Conservation (phyloP, 1,284 basidiomycete genomes). For the Veloboletus limbatus region DNA sequence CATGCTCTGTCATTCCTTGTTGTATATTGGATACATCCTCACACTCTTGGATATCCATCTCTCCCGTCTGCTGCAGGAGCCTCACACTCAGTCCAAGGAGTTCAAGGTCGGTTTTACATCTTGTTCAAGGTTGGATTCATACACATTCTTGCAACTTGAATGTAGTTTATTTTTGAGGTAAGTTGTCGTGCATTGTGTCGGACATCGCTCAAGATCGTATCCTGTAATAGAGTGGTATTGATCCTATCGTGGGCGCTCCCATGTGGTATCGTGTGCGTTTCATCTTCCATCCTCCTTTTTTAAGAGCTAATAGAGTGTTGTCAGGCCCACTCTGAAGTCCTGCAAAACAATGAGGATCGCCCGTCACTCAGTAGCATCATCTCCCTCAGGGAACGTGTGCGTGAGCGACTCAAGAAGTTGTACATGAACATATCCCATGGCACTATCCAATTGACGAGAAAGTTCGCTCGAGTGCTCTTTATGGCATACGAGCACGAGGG, state of each 20-base stretch:
- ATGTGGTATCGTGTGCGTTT: constrained; percentile 72
- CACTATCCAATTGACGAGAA: constrained; percentile 56
- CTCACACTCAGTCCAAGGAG: constrained; percentile 77
- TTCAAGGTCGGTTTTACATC: constrained; percentile 63
- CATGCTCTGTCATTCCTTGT: constrained; percentile 88
- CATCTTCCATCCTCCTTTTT: neutral
- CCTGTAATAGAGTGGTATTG: constrained; percentile 79
- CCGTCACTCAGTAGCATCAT: constrained; percentile 73
- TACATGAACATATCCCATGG: constrained; percentile 73
- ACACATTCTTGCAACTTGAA: constrained; percentile 39
- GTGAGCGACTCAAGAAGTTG: constrained; percentile 65
- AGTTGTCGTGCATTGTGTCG: constrained; percentile 2
- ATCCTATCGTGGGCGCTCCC: constrained; percentile 91
- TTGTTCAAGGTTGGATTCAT: constrained; percentile 36
- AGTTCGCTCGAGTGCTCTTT: constrained; percentile 77
- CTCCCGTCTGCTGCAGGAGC: constrained; percentile 70
- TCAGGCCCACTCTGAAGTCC: constrained; percentile 88
- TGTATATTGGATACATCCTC: constrained; percentile 90
- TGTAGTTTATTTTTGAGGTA: constrained; percentile 79
- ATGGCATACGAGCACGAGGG: constrained; percentile 91
- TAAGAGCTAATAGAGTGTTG: constrained; percentile 1
- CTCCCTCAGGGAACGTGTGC: constrained; percentile 75
- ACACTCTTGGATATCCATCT: constrained; percentile 92
- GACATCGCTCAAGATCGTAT: constrained; percentile 7
- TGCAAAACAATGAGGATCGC: constrained; percentile 81